These are phyloP conservation scores for Kwoniella shandongensis DNA, from an alignment of 768 basidiomycete species.

Conservation along the genomic window DNA sequence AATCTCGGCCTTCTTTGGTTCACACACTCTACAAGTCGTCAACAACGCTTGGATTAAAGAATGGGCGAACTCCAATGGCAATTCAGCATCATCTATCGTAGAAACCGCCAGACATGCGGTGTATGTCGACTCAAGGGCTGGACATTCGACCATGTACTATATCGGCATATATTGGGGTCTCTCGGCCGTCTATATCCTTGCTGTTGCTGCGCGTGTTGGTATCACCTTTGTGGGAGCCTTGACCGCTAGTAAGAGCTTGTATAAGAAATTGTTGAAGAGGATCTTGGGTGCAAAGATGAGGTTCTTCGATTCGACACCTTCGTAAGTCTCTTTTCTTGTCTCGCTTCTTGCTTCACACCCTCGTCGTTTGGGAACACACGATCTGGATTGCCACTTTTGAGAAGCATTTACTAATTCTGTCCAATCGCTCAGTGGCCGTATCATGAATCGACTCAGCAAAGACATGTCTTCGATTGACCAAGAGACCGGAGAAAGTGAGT, in stretches of 20 bases:
- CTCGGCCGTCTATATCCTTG: constrained; percentile 37
- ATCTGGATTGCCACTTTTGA: too few species aligned
- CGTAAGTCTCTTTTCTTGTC: constrained; percentile 16
- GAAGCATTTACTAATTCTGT: too few species aligned
- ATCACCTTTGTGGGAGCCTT: constrained; percentile 43
- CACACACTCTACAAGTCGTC: constrained; percentile 48
- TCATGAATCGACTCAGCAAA: constrained; percentile 80
- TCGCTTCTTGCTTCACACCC: neutral
- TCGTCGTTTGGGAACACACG: neutral
- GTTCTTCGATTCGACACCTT: constrained; percentile 46
- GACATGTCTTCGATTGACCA: constrained; percentile 76
- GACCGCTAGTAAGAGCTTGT: constrained; percentile 44
- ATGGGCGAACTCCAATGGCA: constrained; percentile 47
- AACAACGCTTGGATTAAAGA: constrained; percentile 52
- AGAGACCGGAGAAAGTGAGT: constrained; percentile 42
- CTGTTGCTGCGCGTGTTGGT: constrained; percentile 43
- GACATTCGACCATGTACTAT: constrained; percentile 42
- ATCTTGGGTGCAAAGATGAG: constrained; percentile 53
- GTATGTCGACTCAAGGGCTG: neutral
- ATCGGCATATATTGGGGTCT: constrained; percentile 42
- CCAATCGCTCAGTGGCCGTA: constrained; percentile 70
- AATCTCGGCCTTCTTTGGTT: constrained; percentile 37
- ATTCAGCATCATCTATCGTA: neutral
- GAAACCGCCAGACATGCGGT: neutral
- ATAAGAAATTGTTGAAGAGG: constrained; percentile 44